Base-by-base conservation (phyloP, 2,329 filamentous ascomycete genomes). In the Dothideomycetidae sp. region DNA sequence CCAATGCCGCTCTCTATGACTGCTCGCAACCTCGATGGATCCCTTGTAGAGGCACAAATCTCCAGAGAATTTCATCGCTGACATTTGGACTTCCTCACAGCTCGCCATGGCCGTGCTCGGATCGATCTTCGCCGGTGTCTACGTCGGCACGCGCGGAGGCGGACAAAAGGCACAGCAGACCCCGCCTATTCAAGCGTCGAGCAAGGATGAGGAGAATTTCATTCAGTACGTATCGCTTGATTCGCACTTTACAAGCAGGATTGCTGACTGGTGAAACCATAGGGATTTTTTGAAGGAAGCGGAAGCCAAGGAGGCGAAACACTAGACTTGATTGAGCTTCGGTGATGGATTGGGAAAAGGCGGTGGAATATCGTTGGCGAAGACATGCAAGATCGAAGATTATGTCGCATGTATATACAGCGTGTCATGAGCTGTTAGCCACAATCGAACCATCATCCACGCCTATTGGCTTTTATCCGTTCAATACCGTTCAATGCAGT, bases 181-280 rank as follows among this genome's bases (percentile, higher is more conserved):
- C 42, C 74, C 74, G 39, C 69, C 73, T 29, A 73, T 77, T 60
- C 72, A 75, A 53, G 73, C 74, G 37, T 62, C 64, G 51, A 76
- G 70, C 62, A 75, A 75, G 59, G 73, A 77, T 49, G 74, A 78
- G 62, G 74, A 77, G 62, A 67, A 68, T 52, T 78, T 78, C 58
- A 73, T 78, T 53, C 70, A 75, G 74, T 78, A 70, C 45, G 69
- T 64, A 33, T 19, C 2, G 34, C 18, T n/a, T 34, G 11, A 5
- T 15, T 31, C n/a, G 33, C 29, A 43, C 12, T 5, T 4, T 15
- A 18, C n/a, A 7, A n/a, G n/a, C 21, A 26, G n/a, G 21, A 7
- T 26, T 26, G 7, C 21, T 26, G n/a, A 26, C n/a, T n/a, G n/a
- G n/a, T n/a, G n/a, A 26, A 26, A n/a, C 4, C 10, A 4, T 10